Evolutionary conservation across 495 filamentous ascomycete species (phyloP).

Genomic region (Gamarada debralockiae): DNA sequence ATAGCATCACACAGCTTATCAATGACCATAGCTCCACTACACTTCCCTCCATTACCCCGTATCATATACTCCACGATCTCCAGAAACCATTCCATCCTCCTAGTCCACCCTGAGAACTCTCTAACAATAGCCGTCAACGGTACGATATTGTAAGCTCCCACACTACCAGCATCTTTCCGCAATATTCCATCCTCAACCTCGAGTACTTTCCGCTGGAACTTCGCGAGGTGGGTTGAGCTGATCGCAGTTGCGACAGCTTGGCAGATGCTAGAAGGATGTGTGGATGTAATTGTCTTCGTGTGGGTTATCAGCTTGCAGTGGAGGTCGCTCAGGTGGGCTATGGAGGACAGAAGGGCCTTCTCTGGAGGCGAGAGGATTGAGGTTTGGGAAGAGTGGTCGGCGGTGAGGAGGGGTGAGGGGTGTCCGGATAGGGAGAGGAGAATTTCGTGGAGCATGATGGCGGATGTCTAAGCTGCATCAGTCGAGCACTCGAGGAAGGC

Average conservation of each 20-base stretch:
- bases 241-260: slow-evolving; percentile 84
- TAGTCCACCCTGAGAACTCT: slow-evolving; percentile 80
- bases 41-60: slow-evolving; percentile 30
- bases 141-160: slow-evolving; percentile 89
- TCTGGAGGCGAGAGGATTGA: slow-evolving; percentile 68
- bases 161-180: slow-evolving; percentile 61
- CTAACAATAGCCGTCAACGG: slow-evolving; percentile 79
- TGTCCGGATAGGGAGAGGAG: slow-evolving; percentile 92
- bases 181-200: slow-evolving; percentile 79
- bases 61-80: slow-evolving; percentile 63
- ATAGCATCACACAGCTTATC: slow-evolving; percentile 67
- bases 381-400: slow-evolving; percentile 37
- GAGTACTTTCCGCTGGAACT: slow-evolving; percentile 78
- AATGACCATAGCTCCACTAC: slow-evolving; percentile 68
- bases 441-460: slow-evolving; percentile 92
- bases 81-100: slow-evolving; percentile 84
- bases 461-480: slow-evolving; percentile 2
- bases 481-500: background rate
- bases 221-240: slow-evolving; percentile 63
- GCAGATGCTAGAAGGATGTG: slow-evolving; percentile 75
- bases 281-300: slow-evolving; percentile 58
- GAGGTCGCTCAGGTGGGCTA: slow-evolving; percentile 70
- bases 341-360: slow-evolving; percentile 71
- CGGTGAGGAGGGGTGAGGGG: slow-evolving; percentile 74
- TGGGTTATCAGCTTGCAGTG: slow-evolving; percentile 65